Evolutionary conservation across 2,329 filamentous ascomycete species (phyloP).

Genomic region (Talaromyces pinophilus): DNA sequence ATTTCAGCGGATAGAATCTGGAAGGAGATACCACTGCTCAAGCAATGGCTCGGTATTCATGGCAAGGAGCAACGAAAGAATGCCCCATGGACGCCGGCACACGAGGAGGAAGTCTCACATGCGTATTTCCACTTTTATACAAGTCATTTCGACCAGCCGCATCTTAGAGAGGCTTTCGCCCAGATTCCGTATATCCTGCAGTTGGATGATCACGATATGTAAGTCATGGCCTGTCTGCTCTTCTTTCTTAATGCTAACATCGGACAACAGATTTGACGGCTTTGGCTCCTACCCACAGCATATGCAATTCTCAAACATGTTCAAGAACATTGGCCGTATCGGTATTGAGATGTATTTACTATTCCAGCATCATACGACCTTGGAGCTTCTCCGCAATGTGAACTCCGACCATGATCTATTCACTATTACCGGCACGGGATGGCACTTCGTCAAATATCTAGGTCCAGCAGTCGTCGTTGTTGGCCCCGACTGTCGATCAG

Average conservation of each 20-base stretch:
- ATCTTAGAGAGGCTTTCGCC: slow-evolving; percentile 90
- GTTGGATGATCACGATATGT: slow-evolving; percentile 98
- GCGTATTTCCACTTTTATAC: slow-evolving; percentile 99
- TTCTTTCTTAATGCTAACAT: background rate
- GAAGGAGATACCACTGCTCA: slow-evolving; percentile 91
- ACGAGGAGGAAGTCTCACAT: slow-evolving; percentile 93
- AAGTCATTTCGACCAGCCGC: slow-evolving; percentile 96
- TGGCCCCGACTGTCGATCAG: slow-evolving; percentile 87
- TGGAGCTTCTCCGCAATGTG: slow-evolving; percentile 88
- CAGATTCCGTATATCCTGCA: slow-evolving; percentile 94
- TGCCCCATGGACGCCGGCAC: slow-evolving; percentile 85
- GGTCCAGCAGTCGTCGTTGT: slow-evolving; percentile 88
- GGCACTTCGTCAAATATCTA: slow-evolving; percentile 97
- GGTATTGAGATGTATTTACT: slow-evolving; percentile 97
- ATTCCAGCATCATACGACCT: slow-evolving; percentile 96
- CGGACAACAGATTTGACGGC: slow-evolving; percentile 74
- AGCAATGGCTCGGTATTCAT: slow-evolving; percentile 91
- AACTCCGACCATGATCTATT: slow-evolving; percentile 88
- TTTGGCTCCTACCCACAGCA: slow-evolving; percentile 97
- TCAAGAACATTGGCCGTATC: slow-evolving; percentile 95
- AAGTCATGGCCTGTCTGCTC: slow-evolving; percentile 48
- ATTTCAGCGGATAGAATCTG: slow-evolving; percentile 94
- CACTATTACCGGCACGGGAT: slow-evolving; percentile 93
- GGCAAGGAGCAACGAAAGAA: slow-evolving; percentile 92
- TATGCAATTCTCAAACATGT: slow-evolving; percentile 96